phyloP scores from a whole-genome alignment of 1,284 basidiomycete genomes.

The Tilletia caries region DNA sequence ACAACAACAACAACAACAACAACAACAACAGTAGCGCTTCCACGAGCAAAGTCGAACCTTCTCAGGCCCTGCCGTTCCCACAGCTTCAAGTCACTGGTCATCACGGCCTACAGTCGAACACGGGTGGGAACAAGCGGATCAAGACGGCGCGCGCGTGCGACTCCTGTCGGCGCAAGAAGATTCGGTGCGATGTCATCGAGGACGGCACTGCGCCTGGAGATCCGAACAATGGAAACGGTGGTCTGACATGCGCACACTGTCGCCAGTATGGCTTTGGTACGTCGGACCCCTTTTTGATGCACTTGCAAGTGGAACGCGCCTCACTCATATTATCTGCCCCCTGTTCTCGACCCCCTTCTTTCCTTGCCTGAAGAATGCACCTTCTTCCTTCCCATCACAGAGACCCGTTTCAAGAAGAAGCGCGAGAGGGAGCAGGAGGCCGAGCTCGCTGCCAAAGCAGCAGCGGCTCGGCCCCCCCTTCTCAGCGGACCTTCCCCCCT shows the following conservation, averaged over 20 bases:
- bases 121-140: slow-evolving; percentile 65
- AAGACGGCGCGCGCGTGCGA: slow-evolving; percentile 88
- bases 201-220: slow-evolving; percentile 45
- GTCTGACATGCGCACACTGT: slow-evolving; percentile 40
- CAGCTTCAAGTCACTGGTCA: slow-evolving; percentile 11
- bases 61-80: no score
- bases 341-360: background rate
- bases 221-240: slow-evolving; percentile 39
- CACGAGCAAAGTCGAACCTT: no score
- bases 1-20: background rate
- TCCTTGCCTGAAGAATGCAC: slow-evolving; percentile 29
- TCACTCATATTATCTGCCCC: background rate
- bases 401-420: slow-evolving; percentile 96
- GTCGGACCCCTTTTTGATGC: background rate
- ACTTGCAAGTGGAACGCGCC: background rate
- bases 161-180: slow-evolving; percentile 88
- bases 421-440: slow-evolving; percentile 64
- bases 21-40: background rate
- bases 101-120: slow-evolving; percentile 5
- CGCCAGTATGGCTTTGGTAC: slow-evolving; percentile 37
- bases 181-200: slow-evolving; percentile 60
- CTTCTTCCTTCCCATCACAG: slow-evolving; percentile 94
- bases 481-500: background rate
- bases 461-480: slow-evolving; percentile 18
- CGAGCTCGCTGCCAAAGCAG: slow-evolving; percentile 50